Evolutionary conservation across 768 basidiomycete genomes (phyloP).

Genomic region (Tephrocybe sp.): DNA sequence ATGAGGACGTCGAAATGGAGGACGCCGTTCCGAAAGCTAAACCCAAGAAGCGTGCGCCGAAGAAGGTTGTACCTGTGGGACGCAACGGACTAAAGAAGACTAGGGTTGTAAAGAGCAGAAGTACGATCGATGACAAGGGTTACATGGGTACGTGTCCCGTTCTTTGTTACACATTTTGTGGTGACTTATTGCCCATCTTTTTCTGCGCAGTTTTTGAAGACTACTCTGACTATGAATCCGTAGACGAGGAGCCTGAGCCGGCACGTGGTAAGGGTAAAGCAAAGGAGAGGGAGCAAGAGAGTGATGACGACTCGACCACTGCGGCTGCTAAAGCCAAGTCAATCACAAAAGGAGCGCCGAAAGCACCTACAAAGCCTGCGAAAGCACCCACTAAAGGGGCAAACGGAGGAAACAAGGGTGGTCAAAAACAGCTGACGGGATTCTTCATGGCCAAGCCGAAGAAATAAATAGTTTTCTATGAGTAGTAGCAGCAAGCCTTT

Average conservation of each 20-base stretch:
- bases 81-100: conserved; percentile 76
- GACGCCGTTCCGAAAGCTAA: conserved; percentile 28
- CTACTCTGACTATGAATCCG: conserved; percentile 80
- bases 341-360: conserved; percentile 1
- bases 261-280: conserved; percentile 21
- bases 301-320: conserved; percentile 1
- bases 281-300: conserved; percentile 17
- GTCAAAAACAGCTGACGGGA: conserved; percentile 26
- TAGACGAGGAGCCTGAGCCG: conserved; percentile 51
- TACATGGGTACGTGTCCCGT: conserved; percentile 56
- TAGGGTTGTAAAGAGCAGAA: conserved; percentile 57
- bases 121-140: conserved; percentile 59
- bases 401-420: conserved; percentile 9
- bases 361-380: conserved; percentile 3
- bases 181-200: neutral
- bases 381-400: conserved; percentile 7
- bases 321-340: conserved; percentile 12
- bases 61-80: conserved; percentile 70
- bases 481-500: no score
- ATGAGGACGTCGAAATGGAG: conserved; percentile 38
- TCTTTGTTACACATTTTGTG: neutral
- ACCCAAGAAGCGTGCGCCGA: conserved; percentile 41
- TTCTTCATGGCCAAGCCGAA: conserved; percentile 35
- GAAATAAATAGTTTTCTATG: conserved; percentile 13
- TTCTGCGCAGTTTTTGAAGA: conserved; percentile 61